Base-by-base conservation (phyloP, 2,329 filamentous ascomycete genomes). In the Colletotrichum sansevieriae region DNA sequence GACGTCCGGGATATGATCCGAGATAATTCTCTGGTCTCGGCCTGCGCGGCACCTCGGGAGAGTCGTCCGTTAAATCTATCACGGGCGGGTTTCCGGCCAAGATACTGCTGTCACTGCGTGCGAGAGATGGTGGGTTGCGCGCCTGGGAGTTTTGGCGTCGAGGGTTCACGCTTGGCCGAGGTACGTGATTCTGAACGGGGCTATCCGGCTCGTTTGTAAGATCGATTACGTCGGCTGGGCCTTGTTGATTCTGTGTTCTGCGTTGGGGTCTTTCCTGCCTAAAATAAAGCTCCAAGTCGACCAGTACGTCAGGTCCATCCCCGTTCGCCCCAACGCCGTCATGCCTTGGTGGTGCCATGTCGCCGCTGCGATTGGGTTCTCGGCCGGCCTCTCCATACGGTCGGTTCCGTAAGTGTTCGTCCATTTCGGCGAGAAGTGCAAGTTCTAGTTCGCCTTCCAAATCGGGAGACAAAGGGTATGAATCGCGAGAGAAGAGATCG, bases 11-110 rank as follows among this genome's bases (percentile, higher is more conserved):
- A 76, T 65, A 4, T 37, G 68, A 18, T 37, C 6, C 57, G 62
- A 7, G 67, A 56, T 12, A 47, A 59, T 37, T 11, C 63, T 51
- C 9, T 55, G 56, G 66, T 43, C 55, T 43, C 25, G 41, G 58
- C n/a, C 63, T 47, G 41, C 66, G 62, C 49, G 70, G 67, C 15
- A 47, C 52, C 39, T 80, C 79, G 15, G 80, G 78, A 7, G 79
- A 80, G 66, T 87, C 85, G 29, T 77, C 77, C 3, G 86, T 88
- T 10, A 88, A 80, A 72, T 88, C 87, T 61, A 88, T 87, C 33
- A 87, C 76, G 58, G 74, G 78, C 1, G 76, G 52, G 5, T 72
- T 63, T 3, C 75, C 75, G 4, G 74, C 77, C 12, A 83, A 74
- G 41, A 82, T 76, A 60, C 80, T 84, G 68, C 81, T 81, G 68